Base-by-base conservation (phyloP, 2,329 filamentous ascomycete species). In the Arthrobotrys pseudoclavata region DNA sequence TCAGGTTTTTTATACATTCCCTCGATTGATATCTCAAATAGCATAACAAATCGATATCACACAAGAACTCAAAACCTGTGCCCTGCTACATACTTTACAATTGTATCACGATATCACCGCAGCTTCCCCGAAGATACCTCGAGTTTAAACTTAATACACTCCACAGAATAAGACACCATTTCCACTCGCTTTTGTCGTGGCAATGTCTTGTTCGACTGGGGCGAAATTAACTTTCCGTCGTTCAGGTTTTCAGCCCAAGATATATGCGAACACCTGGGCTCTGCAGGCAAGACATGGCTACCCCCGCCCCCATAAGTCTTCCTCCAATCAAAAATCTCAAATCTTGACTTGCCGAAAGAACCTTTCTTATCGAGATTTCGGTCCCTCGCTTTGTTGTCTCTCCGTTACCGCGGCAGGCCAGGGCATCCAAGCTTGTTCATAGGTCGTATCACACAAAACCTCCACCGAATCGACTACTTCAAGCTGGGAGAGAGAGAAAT, bases 21-120 rank as follows among this genome's bases (percentile, higher is more conserved):
- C 24, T 61, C 5, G 4, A 37, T 22, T 26, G 52, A 57, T 34
- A 57, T 62, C 40, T 47, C 47, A 55, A 62, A 62, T 31, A 34
- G 5, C 15, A 42, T 3, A 15, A 12, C 26, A 40, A 10, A 66
- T 42, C 24, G 24, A 48, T 57, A 64, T 48, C 18, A 31, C 37
- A 72, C 47, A 72, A 72, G 40, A 72, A 72, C 69, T 42, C 60
- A 64, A 72, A 72, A 55, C 22, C 61, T 72, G 60, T 66, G 50
- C 52, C 69, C 69, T 64, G 29, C 48, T 18, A 45, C 42, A 45
- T 45, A 20, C n/a, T n/a, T n/a, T 60, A 60, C 61, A 37, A 34
- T 52, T 57, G 57, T 50, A 72, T 45, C 60, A 45, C 26, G 50
- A 61, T 52, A 50, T 66, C 50, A 42, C 29, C 9, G 18, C 37